Base-by-base conservation (phyloP, 352 stramenopile genomes). In the Globisporangium uncinulatum region DNA sequence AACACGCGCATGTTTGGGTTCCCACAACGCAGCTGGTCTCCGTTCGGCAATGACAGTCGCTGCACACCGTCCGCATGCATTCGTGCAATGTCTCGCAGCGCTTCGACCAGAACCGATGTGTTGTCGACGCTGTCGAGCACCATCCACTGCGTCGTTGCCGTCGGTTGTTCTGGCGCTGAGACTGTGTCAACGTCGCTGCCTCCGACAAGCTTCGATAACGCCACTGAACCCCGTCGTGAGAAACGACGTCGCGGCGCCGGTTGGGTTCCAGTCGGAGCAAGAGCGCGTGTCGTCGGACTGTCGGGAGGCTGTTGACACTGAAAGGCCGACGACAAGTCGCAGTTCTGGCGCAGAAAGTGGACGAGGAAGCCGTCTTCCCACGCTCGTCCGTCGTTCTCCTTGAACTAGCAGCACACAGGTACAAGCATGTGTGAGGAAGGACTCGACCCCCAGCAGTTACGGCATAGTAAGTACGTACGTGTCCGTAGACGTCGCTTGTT, bases 321-420 rank as follows among this genome's bases (percentile, higher is more conserved):
- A 19, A 43, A 49, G 4, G 43, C 32, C 9, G 24, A 32, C 19
- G 44, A 37, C 5, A 36, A 21, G 13, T 43, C 52, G 45, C 70
- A 74, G 41, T 88, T 73, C 45, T 80, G 66, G 19, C 73, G 76
- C 21, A 90, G 67, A 48, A 86, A 87, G 14, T 76, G 69, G 15
- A 64, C 71, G 10, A 90, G 61, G 41, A 77, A 83, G 0, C 77
- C 80, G 59, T 88, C 80, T 19, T 64, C 59, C 80, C 80, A 90
- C n/a, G 59, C 56, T 3, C 62, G 61, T 3, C 68, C 70, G 13
- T 77, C 65, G 10, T 15, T 39, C 39, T 72, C 62, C 13, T 61
- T 66, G 45, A 76, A 81, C 74, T 85, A 17, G 34, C 9, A 37
- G 37, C 8, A 55, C 20, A 6, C 8, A 34, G 6, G 2, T 24